phyloP scores from a whole-genome alignment of 1,284 basidiomycete species.

The Volvariella surrecta region DNA sequence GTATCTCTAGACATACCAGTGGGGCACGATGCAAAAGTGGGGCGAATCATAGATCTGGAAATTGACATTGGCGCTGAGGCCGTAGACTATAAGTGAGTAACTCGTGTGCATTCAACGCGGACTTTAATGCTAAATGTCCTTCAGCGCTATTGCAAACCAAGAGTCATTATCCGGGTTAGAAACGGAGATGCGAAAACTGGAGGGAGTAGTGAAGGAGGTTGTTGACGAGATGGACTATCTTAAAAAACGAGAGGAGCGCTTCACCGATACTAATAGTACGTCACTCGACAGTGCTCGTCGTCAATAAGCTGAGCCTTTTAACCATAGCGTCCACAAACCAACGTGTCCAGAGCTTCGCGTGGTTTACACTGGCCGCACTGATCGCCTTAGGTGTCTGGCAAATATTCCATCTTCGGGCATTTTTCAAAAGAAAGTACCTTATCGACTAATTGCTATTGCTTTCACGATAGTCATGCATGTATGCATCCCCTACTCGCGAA shows the following conservation, averaged over 20 bases:
- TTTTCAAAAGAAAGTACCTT: slow-evolving; percentile 96
- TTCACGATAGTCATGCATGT: too few relatives aligned
- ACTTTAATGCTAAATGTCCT: neutral
- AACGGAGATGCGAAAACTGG: slow-evolving; percentile 97
- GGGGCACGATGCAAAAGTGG: slow-evolving; percentile 37
- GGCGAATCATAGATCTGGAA: slow-evolving; percentile 82
- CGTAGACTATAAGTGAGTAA: slow-evolving; percentile 90
- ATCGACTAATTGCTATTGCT: slow-evolving; percentile 56
- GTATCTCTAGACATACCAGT: slow-evolving; percentile 30
- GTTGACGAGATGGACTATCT: slow-evolving; percentile 93
- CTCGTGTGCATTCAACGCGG: neutral
- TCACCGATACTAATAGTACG: slow-evolving; percentile 89
- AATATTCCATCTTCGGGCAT: slow-evolving; percentile 86
- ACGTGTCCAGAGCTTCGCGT: slow-evolving; percentile 90
- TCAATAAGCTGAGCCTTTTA: slow-evolving; percentile 7
- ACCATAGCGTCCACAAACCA: slow-evolving; percentile 79
- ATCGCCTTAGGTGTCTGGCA: slow-evolving; percentile 90
- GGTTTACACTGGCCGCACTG: slow-evolving; percentile 78
- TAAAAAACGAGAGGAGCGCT: slow-evolving; percentile 82
- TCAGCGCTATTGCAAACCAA: slow-evolving; percentile 95
- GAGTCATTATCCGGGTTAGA: slow-evolving; percentile 94
- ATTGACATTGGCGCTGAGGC: slow-evolving; percentile 98
- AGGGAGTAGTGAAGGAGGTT: slow-evolving; percentile 91
- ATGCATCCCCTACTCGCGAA: too few relatives aligned
- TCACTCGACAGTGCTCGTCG: slow-evolving; percentile 13